Conservation (phyloP, 805 yeast species). For the Schizosaccharomyces pombe region DNA sequence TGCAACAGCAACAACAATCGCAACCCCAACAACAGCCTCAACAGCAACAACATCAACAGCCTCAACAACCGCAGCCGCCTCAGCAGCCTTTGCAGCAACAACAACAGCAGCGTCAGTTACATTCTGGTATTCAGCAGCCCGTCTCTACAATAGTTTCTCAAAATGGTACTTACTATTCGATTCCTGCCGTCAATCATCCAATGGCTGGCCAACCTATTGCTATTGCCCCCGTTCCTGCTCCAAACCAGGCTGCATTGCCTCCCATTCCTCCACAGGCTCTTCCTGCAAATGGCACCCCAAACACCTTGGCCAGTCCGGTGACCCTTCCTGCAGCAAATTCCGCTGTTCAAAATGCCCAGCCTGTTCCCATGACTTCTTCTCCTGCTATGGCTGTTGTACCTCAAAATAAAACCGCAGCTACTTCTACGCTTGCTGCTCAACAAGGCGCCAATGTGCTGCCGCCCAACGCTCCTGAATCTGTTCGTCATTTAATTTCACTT, state of each 20-base stretch:
- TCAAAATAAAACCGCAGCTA: background rate
- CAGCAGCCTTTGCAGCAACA: background rate
- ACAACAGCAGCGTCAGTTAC: background rate
- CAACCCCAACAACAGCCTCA: background rate
- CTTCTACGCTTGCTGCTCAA: background rate
- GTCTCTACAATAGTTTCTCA: background rate
- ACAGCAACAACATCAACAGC: background rate
- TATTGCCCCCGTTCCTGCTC: background rate
- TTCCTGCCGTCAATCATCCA: background rate
- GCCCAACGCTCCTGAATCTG: conserved; percentile 6
- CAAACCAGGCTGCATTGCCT: background rate
- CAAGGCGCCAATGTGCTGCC: background rate
- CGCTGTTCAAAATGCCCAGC: background rate
- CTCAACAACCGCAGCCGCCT: background rate
- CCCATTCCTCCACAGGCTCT: background rate
- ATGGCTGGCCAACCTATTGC: background rate
- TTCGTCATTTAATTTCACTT: conserved; percentile 10
- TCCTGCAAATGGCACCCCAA: background rate
- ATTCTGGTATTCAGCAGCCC: background rate
- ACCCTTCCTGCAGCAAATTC: too few species aligned
- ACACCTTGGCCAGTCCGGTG: background rate
- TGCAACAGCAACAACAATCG: background rate
- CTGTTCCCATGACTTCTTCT: background rate
- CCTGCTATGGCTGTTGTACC: background rate
- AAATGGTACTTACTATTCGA: background rate